These are phyloP conservation scores for Isabelozyma gotoi DNA, from an alignment of 805 yeast genomes.

Conservation along the genomic window DNA sequence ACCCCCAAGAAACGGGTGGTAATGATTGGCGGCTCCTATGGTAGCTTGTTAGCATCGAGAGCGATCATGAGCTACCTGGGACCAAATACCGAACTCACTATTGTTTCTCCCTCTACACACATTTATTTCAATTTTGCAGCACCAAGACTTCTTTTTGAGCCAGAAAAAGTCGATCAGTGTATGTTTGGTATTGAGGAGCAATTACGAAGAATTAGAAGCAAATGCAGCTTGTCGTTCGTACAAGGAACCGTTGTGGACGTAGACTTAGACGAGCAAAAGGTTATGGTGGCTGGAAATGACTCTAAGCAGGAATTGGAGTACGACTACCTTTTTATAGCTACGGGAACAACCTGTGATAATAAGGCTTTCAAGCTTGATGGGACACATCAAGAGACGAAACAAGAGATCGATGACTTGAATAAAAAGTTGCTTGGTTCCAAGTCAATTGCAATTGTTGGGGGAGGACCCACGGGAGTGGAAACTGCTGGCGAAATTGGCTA, in stretches of 20 bases:
- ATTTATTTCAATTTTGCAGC: slow-evolving; percentile 24
- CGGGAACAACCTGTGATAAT: slow-evolving; percentile 25
- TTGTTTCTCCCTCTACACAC: slow-evolving; percentile 25
- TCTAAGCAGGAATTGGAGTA: slow-evolving; percentile 15
- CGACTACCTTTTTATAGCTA: slow-evolving; percentile 35
- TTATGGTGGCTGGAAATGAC: slow-evolving; percentile 4
- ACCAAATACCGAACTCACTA: slow-evolving; percentile 10
- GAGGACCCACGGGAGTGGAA: slow-evolving; percentile 41
- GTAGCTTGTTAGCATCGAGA: not conserved
- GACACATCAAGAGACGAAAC: slow-evolving; percentile 11
- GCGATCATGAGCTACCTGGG: not conserved
- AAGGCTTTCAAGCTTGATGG: slow-evolving; percentile 26
- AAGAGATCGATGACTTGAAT: slow-evolving; percentile 14
- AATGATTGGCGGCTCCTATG: not conserved
- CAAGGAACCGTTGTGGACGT: slow-evolving; percentile 25
- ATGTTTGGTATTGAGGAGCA: slow-evolving; percentile 16
- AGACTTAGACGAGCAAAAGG: slow-evolving; percentile 20
- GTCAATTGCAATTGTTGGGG: slow-evolving; percentile 37
- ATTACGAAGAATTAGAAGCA: slow-evolving; percentile 15
- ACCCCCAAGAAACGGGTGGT: not conserved
- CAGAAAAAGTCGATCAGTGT: slow-evolving; percentile 14
- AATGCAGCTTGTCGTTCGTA: slow-evolving; percentile 15
- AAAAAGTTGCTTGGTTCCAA: slow-evolving; percentile 17
- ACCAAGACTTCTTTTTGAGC: slow-evolving; percentile 32
- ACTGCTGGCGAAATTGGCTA: slow-evolving; percentile 35